These are phyloP conservation scores for Polygonum maritimum DNA, from an alignment of 148 eudicot species.

Conservation along the genomic window DNA sequence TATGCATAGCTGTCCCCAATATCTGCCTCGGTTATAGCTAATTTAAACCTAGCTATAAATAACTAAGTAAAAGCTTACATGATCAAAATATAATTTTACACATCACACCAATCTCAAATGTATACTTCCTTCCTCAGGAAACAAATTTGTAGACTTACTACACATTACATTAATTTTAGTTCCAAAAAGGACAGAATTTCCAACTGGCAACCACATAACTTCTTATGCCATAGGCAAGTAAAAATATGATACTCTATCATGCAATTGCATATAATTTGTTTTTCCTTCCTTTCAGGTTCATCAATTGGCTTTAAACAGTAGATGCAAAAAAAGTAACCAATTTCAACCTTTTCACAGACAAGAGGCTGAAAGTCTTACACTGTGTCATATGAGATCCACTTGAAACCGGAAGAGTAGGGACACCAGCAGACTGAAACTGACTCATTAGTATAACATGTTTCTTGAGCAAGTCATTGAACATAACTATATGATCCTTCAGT, in stretches of 20 bases:
- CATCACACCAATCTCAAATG: neutral
- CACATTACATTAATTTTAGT: neutral
- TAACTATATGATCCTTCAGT: conserved; percentile 62
- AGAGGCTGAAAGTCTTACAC: conserved; percentile 31
- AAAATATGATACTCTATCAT: neutral
- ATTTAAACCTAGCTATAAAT: neutral
- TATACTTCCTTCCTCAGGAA: neutral
- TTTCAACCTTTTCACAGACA: neutral
- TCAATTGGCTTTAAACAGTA: neutral
- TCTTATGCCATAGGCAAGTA: neutral
- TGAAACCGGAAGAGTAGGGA: conserved; percentile 36
- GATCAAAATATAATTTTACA: neutral
- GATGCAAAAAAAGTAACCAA: neutral
- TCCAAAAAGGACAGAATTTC: neutral
- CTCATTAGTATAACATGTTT: conserved; percentile 57
- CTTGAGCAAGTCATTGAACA: conserved; percentile 64
- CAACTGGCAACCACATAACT: neutral
- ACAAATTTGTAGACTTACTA: neutral
- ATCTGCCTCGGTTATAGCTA: neutral
- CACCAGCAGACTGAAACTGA: conserved; percentile 42
- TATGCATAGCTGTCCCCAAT: neutral
- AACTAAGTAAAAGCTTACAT: neutral
- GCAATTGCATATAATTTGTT: neutral
- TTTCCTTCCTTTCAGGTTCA: neutral
- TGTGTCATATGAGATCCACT: conserved; percentile 59